Evolutionary conservation across 1,139 yeast species (phyloP).

Genomic region (Nakaseomyces kungkrabaensis): DNA sequence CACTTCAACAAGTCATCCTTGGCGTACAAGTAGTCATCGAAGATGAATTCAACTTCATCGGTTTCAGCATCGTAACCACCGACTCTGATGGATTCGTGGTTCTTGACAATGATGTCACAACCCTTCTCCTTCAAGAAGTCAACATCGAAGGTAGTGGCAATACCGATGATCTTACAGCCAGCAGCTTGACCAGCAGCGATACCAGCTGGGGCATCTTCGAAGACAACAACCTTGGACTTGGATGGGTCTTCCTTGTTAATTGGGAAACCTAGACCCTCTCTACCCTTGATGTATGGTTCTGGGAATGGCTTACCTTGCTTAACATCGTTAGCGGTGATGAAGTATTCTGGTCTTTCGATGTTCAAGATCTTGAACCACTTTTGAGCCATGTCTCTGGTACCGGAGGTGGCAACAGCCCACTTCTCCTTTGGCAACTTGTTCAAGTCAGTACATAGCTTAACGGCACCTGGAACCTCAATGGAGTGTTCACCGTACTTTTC

Average conservation of each 20-base stretch:
- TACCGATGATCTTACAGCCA: conserved; percentile 76
- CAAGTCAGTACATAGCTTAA: conserved; percentile 39
- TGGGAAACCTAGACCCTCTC: conserved; percentile 49
- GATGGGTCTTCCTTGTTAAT: conserved; percentile 32
- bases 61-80: conserved; percentile 31
- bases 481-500: conserved; percentile 66
- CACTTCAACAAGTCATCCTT: conserved; percentile 31
- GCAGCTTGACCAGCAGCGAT: conserved; percentile 78
- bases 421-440: conserved; percentile 35
- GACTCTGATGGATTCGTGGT: conserved; percentile 45
- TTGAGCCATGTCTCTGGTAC: conserved; percentile 66
- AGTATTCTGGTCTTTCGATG: conserved; percentile 55
- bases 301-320: conserved; percentile 79
- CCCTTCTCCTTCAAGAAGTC: conserved; percentile 65
- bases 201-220: conserved; percentile 36
- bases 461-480: conserved; percentile 68
- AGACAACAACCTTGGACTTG: conserved; percentile 45
- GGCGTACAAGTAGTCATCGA: conserved; percentile 32
- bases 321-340: conserved; percentile 76
- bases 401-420: conserved; percentile 84
- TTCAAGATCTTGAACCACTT: conserved; percentile 68
- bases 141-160: conserved; percentile 70
- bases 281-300: conserved; percentile 65
- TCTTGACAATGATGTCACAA: conserved; percentile 73
- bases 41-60: conserved; percentile 31